Evolutionary conservation across 2,329 filamentous ascomycete genomes (phyloP), one percentile per base, ranked within the genome.

Genomic region (Plectosphaerella sp.): DNA sequence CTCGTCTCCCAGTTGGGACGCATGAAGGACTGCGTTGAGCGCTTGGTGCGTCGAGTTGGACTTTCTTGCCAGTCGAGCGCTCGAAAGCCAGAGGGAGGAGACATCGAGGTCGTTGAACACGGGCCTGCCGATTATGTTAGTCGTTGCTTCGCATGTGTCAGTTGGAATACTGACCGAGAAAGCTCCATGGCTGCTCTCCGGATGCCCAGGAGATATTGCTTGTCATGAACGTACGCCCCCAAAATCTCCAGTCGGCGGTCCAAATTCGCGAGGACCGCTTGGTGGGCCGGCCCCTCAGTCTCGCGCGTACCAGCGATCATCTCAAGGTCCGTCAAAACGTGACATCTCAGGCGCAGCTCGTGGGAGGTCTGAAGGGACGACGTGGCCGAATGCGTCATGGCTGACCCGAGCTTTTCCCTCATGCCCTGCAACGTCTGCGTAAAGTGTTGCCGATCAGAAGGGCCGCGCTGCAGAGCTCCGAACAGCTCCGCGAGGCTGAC

Each of bases 11-110:
- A 96, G 80, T 55, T 87, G 83, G 20, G 89, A 87, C 11, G 95
- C 94, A 69, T 94, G 91, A 2, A 97, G 78, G 22, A 97, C 91
- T 14, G 93, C 91, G 65, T 95, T 94, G 72, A 97, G 96, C 1
- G 94, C 95, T 60, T 93, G 91, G 51, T 91, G 87, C 50, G 86
- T 86, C 15, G 88, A 88, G 55, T 89, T 88, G 8, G 88, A 83
- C 71, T 97, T 97, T 53, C 94, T 83, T 16, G 93, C 91, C 28
- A 99, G 78, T 56, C 88, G 84, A 42, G 93, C 91, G 59, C 87
- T 96, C 2, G 86, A 84, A 3, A 97, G 74, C 93, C 93, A 99
- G 10, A 90, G 77, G 1, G 86, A 82, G 3, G 92, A 93, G 57
- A 95, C 84, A 57, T 96, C 89, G 2, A 83, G 73, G 57, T 88